Conservation (phyloP, 768 basidiomycete species). For the Boletus huronensis region DNA sequence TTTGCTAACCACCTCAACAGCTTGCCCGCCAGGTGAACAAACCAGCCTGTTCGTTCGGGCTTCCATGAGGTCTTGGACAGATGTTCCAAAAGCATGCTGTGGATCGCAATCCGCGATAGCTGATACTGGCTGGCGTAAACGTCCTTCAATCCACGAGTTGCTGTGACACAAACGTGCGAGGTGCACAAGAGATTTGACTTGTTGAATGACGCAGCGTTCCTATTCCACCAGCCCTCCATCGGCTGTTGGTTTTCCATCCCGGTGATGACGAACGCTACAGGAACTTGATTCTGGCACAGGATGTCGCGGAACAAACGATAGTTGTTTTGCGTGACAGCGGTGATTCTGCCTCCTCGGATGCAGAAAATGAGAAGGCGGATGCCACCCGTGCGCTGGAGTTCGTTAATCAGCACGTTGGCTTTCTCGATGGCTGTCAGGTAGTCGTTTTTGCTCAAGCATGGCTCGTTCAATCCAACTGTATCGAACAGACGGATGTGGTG, state of each 20-base stretch:
- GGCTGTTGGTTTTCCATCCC: constrained; percentile 28
- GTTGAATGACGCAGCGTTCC: constrained; percentile 31
- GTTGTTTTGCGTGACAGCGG: constrained; percentile 20
- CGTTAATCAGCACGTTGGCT: constrained; percentile 31
- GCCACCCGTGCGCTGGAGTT: constrained; percentile 26
- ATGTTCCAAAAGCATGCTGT: constrained; percentile 16
- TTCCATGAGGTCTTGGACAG: constrained; percentile 20
- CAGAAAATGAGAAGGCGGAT: constrained; percentile 32
- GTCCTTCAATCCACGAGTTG: constrained; percentile 22
- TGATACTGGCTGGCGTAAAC: constrained; percentile 29
- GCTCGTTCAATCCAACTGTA: constrained; percentile 32
- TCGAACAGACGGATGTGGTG: constrained; percentile 29
- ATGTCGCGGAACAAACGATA: constrained; percentile 28
- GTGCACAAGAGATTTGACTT: constrained; percentile 13
- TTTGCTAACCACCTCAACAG: constrained; percentile 18
- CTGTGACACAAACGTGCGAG: constrained; percentile 40
- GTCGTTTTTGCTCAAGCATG: constrained; percentile 10
- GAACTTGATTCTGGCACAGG: constrained; percentile 30
- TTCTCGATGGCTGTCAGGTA: constrained; percentile 28
- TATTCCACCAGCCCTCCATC: constrained; percentile 33
- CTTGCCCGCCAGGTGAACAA: constrained; percentile 18
- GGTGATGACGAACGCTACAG: constrained; percentile 30
- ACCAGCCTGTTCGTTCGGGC: constrained; percentile 19
- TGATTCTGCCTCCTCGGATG: constrained; percentile 32
- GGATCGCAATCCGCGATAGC: constrained; percentile 29